phyloP scores from a whole-genome alignment of 2,329 filamentous ascomycete genomes.

The Botrytis pseudocinerea region DNA sequence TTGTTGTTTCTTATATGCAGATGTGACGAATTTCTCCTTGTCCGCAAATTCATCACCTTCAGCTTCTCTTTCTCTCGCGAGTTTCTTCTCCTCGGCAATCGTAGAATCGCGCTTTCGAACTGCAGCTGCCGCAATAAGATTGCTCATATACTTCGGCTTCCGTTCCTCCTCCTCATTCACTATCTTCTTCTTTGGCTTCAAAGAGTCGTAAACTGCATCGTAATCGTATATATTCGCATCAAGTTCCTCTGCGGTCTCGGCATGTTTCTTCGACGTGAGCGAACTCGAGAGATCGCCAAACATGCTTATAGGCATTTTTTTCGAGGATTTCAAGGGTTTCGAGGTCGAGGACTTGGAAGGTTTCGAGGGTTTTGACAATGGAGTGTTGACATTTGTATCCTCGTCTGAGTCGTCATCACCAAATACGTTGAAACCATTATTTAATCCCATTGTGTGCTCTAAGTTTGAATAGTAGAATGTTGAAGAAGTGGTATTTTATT shows the following conservation, averaged over 20 bases:
- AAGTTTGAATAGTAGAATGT: background rate
- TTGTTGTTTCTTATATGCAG: slow-evolving; percentile 78
- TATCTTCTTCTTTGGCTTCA: slow-evolving; percentile 63
- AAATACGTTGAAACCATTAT: slow-evolving; percentile 63
- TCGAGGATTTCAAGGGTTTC: slow-evolving; percentile 23
- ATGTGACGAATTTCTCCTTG: slow-evolving; percentile 85
- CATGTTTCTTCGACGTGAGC: slow-evolving; percentile 62
- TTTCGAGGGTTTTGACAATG: slow-evolving; percentile 32
- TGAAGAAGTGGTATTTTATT: background rate
- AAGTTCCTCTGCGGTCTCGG: slow-evolving; percentile 62
- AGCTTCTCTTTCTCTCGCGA: slow-evolving; percentile 73
- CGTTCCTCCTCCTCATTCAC: slow-evolving; percentile 57
- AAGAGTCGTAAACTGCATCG: slow-evolving; percentile 76
- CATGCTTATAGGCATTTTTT: slow-evolving; percentile 45
- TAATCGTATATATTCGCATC: slow-evolving; percentile 84
- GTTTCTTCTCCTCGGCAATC: slow-evolving; percentile 77
- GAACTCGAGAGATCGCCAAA: slow-evolving; percentile 68
- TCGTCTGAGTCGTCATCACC: slow-evolving; percentile 60
- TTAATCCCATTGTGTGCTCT: slow-evolving; percentile 42
- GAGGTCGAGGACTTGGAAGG: slow-evolving; percentile 25
- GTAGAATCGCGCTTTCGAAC: slow-evolving; percentile 75
- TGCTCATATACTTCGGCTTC: slow-evolving; percentile 77
- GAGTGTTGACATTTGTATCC: slow-evolving; percentile 39
- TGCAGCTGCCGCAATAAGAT: slow-evolving; percentile 70
- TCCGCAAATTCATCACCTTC: slow-evolving; percentile 80